A percentile compares a stretch with the other conserved stretches of the same genome.
Evolutionary conservation across 768 basidiomycete genomes (phyloP).

Genomic region (Termitomyces sp.): DNA sequence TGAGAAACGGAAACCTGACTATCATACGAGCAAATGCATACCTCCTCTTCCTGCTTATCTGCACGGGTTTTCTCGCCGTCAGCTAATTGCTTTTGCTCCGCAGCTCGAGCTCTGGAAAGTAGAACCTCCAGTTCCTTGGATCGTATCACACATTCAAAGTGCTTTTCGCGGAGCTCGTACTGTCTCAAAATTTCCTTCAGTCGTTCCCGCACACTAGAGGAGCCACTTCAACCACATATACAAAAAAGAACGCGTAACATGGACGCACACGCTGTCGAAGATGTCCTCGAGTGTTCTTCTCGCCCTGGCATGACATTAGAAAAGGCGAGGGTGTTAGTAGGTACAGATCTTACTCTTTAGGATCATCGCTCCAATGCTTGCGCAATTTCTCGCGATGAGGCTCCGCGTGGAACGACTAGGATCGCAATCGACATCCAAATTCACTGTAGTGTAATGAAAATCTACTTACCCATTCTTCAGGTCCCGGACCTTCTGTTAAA

Average conservation of each 20-base stretch:
- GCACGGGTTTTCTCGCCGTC: slow-evolving; percentile 69
- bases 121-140: slow-evolving; percentile 90
- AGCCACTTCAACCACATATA: not conserved
- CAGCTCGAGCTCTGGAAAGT: slow-evolving; percentile 80
- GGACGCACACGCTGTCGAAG: slow-evolving; percentile 78
- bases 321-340: not conserved
- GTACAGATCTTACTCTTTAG: slow-evolving; percentile 54
- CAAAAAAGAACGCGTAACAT: not conserved
- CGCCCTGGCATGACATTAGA: slow-evolving; percentile 43
- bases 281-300: slow-evolving; percentile 75
- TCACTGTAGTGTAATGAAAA: not conserved
- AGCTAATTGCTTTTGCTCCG: slow-evolving; percentile 81
- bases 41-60: slow-evolving; percentile 73
- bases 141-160: slow-evolving; percentile 89
- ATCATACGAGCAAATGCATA: slow-evolving; percentile 29
- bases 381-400: slow-evolving; percentile 64
- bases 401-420: slow-evolving; percentile 62
- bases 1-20: slow-evolving; percentile 11
- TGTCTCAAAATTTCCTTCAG: slow-evolving; percentile 84
- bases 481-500: slow-evolving; percentile 63
- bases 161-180: slow-evolving; percentile 86
- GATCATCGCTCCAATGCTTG: slow-evolving; percentile 80
- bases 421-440: not conserved
- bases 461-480: slow-evolving; percentile 58
- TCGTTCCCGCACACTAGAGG: slow-evolving; percentile 73